These are phyloP conservation scores for Penicillium manginii DNA, from an alignment of 495 filamentous ascomycete species.

Conservation along the genomic window DNA sequence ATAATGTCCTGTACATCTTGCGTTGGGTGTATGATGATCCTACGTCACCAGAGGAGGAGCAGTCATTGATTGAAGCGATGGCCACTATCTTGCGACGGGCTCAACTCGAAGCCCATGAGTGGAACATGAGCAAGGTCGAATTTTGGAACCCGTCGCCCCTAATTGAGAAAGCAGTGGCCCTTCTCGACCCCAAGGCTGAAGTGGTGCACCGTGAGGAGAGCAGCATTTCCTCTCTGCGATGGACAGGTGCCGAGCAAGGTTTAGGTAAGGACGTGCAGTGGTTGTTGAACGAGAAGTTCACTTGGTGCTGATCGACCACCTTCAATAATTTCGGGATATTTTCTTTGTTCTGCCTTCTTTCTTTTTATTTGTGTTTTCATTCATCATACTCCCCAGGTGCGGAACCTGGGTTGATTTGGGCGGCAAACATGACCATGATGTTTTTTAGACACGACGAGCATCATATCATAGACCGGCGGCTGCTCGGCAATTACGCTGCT, in stretches of 20 bases:
- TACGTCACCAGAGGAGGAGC: conserved; percentile 39
- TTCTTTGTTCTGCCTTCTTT: conserved; percentile 6
- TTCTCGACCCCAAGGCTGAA: conserved; percentile 50
- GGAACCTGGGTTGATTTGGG: conserved; percentile 13
- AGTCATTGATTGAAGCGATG: conserved; percentile 46
- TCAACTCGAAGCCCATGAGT: conserved; percentile 57
- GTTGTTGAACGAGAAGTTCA: conserved; percentile 91
- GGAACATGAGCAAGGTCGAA: conserved; percentile 62
- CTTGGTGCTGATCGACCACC: conserved; percentile 71
- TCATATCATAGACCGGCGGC: conserved; percentile 24
- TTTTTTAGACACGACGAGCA: conserved; percentile 25
- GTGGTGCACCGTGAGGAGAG: conserved; percentile 63
- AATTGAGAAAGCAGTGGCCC: conserved; percentile 60
- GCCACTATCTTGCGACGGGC: conserved; percentile 57
- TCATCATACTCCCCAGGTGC: conserved; percentile 5
- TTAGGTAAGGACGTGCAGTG: conserved; percentile 70
- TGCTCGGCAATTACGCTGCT: conserved; percentile 22
- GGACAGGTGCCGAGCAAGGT: conserved; percentile 57
- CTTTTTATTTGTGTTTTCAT: conserved; percentile 11
- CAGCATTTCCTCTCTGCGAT: conserved; percentile 66
- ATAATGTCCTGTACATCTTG: conserved; percentile 78
- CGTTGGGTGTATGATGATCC: conserved; percentile 71
- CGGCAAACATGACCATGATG: conserved; percentile 23
- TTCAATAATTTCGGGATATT: conserved; percentile 10
- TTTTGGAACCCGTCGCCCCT: conserved; percentile 68